These are phyloP conservation scores for Pittosporum tobira DNA, from an alignment of 129 eudicot species.

Conservation along the genomic window DNA sequence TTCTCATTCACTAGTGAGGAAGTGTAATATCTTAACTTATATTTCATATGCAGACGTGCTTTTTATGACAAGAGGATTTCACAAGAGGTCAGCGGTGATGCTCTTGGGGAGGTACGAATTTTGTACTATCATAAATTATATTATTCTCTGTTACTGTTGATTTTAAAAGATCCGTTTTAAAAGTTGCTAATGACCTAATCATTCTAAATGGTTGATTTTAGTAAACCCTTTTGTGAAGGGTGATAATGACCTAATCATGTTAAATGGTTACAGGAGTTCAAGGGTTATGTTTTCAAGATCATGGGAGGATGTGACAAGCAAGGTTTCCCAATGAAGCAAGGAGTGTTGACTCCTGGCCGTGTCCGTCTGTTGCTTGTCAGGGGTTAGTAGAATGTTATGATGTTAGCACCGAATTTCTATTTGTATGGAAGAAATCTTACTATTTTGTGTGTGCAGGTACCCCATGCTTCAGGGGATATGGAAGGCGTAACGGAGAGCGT, in stretches of 20 bases:
- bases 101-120: conserved; percentile 56
- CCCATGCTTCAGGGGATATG: conserved; percentile 76
- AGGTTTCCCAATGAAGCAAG: conserved; percentile 81
- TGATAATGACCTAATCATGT: background rate
- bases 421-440: background rate
- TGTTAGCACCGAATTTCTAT: background rate
- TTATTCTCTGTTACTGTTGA: background rate
- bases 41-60: conserved; percentile 47
- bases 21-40: background rate
- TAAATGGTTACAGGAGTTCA: conserved; percentile 34
- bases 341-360: conserved; percentile 84
- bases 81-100: conserved; percentile 79
- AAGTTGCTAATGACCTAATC: background rate
- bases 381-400: conserved; percentile 25
- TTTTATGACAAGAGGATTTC: conserved; percentile 92
- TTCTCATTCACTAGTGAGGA: background rate
- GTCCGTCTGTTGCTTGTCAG: conserved; percentile 68
- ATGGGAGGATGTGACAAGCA: conserved; percentile 92
- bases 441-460: conserved; percentile 31
- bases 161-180: background rate
- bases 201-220: background rate
- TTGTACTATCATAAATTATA: background rate
- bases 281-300: conserved; percentile 74
- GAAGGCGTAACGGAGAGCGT: conserved; percentile 79
- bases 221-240: background rate